Base-by-base conservation (phyloP, 169 alveolate genomes). In the Eimeria nieschulzi region DNA sequence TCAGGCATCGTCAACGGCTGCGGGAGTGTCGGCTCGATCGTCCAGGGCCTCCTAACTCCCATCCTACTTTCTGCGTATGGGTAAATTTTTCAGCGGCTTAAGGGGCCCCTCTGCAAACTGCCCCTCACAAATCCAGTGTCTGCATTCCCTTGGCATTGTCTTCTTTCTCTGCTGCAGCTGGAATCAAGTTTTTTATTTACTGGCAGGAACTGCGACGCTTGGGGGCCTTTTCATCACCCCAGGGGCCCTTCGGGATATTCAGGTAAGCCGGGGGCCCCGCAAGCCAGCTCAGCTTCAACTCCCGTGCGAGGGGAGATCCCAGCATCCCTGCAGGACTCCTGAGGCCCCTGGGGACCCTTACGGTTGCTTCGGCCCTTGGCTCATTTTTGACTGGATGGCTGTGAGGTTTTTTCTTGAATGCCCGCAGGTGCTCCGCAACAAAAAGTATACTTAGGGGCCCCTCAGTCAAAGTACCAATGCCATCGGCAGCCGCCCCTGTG, bases 1-100 rank as follows among this genome's bases (percentile, higher is more conserved):
- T 61, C 94, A 59, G 96, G 96, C 25, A 25, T 94, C 23, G 95
- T 94, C 0, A 94, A 94, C 71, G 96, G 96, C 46, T 46, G 79
- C 68, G 96, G 96, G 19, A 83, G 95, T 39, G 79, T 94, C 5
- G 96, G 96, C 19, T 92, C 96, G 61, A 91, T 94, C 26, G 70
- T 93, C 54, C 96, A 94, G 70, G 96, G 96, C 53, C 66, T 87
- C 51, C 88, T 92, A 26, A 92, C 96, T 0, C 94, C 95, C 12
- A 78, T 78, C 23, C 83, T 94, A 54, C 71, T 92, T 5, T 79
- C 90, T 46, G 53, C 25, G n/a, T 92, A 92, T 86, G 96, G 96
- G 73, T 94, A 91, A 84, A 66, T 9, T n/a, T 33, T 7, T 72
- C 73, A 9, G 73, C 73, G 9, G 73, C 73, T 66, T 21, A 7